Conservation (phyloP, 1,284 basidiomycete genomes). For the Pascua sp. region DNA sequence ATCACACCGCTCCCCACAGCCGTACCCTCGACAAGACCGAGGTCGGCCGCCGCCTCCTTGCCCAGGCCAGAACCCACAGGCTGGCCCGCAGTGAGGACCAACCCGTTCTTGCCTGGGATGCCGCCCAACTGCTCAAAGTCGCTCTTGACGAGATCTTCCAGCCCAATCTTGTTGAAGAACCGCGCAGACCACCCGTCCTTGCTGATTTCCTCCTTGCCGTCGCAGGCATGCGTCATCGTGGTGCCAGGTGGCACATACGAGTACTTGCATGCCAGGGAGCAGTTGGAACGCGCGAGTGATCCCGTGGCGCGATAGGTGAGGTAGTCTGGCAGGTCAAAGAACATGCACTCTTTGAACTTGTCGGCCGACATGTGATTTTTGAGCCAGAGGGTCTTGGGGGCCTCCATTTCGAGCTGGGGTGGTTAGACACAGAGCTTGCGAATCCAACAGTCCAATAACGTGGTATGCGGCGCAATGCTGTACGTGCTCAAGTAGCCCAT, state of each 20-base stretch:
- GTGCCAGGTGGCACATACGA: slow-evolving; percentile 77
- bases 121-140: slow-evolving; percentile 77
- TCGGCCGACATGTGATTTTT: slow-evolving; percentile 77
- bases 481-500: too few species aligned
- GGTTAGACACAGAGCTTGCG: background rate
- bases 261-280: slow-evolving; percentile 95
- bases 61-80: slow-evolving; percentile 84
- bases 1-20: slow-evolving; percentile 92
- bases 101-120: slow-evolving; percentile 56
- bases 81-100: slow-evolving; percentile 83
- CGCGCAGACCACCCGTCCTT: slow-evolving; percentile 75
- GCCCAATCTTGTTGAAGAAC: slow-evolving; percentile 75
- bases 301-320: slow-evolving; percentile 89
- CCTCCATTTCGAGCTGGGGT: slow-evolving; percentile 86
- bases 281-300: slow-evolving; percentile 75
- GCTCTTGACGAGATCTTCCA: slow-evolving; percentile 52
- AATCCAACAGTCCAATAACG: too few species aligned
- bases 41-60: slow-evolving; percentile 71
- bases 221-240: slow-evolving; percentile 42
- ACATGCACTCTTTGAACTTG: slow-evolving; percentile 77
- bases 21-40: slow-evolving; percentile 83
- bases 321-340: slow-evolving; percentile 97
- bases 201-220: slow-evolving; percentile 44
- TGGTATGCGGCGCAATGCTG: too few species aligned
- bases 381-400: slow-evolving; percentile 94